phyloP scores from a whole-genome alignment of 768 basidiomycete genomes.

The Paxillus rubicundulus region DNA sequence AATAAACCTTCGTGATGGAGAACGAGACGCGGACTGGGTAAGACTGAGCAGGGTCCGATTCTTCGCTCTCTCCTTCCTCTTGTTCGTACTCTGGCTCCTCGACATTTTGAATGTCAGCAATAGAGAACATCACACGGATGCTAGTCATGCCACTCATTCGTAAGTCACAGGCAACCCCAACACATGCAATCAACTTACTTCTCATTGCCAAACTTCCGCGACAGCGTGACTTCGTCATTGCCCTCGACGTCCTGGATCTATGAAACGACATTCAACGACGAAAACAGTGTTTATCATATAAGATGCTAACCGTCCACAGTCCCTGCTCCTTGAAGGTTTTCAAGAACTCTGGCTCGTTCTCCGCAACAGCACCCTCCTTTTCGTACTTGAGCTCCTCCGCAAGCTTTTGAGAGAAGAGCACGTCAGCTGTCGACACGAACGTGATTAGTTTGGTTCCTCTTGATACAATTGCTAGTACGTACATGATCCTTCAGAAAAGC shows the following conservation, averaged over 20 bases:
- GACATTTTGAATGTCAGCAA: slow-evolving; percentile 72
- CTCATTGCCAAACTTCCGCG: slow-evolving; percentile 89
- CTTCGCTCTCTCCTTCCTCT: slow-evolving; percentile 34
- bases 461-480: slow-evolving; percentile 16
- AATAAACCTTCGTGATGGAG: slow-evolving; percentile 76
- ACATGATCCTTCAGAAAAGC: slow-evolving; percentile 46
- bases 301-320: slow-evolving; percentile 64
- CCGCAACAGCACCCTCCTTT: slow-evolving; percentile 47
- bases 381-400: slow-evolving; percentile 86
- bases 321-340: slow-evolving; percentile 69
- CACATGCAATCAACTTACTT: slow-evolving; percentile 47
- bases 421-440: slow-evolving; percentile 51
- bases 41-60: slow-evolving; percentile 32
- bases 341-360: slow-evolving; percentile 69
- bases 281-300: background rate
- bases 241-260: slow-evolving; percentile 71
- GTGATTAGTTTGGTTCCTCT: background rate
- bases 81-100: slow-evolving; percentile 40
- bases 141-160: slow-evolving; percentile 37
- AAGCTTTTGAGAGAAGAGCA: slow-evolving; percentile 71
- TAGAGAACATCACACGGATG: slow-evolving; percentile 88
- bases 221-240: slow-evolving; percentile 78
- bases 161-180: background rate
- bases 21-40: slow-evolving; percentile 80
- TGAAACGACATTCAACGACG: background rate